Evolutionary conservation across 2,329 filamentous ascomycete genomes (phyloP).

Genomic region (Botrytis porri): DNA sequence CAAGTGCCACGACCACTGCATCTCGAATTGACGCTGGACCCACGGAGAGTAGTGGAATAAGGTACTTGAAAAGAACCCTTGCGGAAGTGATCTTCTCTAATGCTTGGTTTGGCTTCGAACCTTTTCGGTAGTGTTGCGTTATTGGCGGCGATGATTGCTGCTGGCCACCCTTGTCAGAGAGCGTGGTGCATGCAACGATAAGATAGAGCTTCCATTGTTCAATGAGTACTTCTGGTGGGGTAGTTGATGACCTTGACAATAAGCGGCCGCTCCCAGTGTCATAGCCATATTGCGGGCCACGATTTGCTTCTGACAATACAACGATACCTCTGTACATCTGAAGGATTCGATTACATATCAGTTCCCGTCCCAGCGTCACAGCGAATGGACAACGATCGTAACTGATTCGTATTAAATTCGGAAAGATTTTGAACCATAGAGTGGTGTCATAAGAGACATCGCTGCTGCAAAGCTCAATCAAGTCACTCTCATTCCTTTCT

Average conservation of each 20-base stretch:
- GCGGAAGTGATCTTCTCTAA: constrained; percentile 85
- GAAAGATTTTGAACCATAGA: constrained; percentile 97
- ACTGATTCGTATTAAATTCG: constrained; percentile 86
- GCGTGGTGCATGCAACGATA: constrained; percentile 93
- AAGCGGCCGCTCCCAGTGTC: constrained; percentile 51
- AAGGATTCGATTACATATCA: constrained; percentile 86
- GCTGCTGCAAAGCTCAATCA: constrained; percentile 93
- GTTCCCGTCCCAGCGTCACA: constrained; percentile 83
- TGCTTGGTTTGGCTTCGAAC: constrained; percentile 66
- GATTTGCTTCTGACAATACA: constrained; percentile 69
- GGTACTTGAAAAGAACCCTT: constrained; percentile 81
- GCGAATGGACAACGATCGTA: constrained; percentile 90
- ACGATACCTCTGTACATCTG: constrained; percentile 90
- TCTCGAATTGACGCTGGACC: constrained; percentile 79
- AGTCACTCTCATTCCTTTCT: constrained; percentile 64
- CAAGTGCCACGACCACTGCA: constrained; percentile 86
- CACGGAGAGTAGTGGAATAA: constrained; percentile 82
- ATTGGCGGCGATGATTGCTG: constrained; percentile 55
- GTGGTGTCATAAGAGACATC: constrained; percentile 93
- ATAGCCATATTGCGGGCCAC: constrained; percentile 61
- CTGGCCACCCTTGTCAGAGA: constrained; percentile 74
- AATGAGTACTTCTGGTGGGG: constrained; percentile 80
- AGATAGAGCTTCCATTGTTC: constrained; percentile 99
- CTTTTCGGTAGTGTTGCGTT: constrained; percentile 76
- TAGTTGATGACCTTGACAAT: constrained; percentile 56